These are phyloP conservation scores for Mucor mucedo DNA, from an alignment of 371 early-diverging fungal species.

Conservation along the genomic window DNA sequence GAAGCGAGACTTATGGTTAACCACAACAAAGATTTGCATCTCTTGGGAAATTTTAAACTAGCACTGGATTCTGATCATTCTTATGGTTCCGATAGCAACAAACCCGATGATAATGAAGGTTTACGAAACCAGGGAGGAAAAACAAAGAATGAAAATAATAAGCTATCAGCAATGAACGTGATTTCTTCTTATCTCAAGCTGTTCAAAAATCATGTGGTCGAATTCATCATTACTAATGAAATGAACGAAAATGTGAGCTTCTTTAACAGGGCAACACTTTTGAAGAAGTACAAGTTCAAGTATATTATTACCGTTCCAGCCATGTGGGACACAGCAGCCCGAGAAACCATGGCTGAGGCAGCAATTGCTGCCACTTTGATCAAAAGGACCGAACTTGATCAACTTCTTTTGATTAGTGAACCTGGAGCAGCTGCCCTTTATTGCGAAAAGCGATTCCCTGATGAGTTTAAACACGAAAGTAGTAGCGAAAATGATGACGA, in stretches of 20 bases:
- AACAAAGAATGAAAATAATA: no score
- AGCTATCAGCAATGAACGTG: no score
- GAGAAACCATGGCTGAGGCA: constrained; percentile 44
- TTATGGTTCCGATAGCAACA: no score
- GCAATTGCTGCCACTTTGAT: constrained; percentile 41
- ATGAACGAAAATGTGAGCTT: no score
- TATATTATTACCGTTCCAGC: constrained; percentile 28
- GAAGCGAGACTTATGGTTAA: background rate
- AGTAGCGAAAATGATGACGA: no score
- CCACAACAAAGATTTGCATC: background rate
- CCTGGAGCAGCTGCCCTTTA: constrained; percentile 49
- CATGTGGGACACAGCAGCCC: constrained; percentile 46
- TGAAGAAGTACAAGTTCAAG: background rate
- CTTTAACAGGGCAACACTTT: no score
- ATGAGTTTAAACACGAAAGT: no score
- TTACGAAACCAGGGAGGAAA: no score
- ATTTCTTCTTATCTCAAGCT: no score
- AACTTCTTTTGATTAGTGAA: constrained; percentile 50
- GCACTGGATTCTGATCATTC: background rate
- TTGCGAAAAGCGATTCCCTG: constrained; percentile 21
- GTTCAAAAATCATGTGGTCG: no score
- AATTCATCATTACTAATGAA: no score
- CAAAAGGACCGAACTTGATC: constrained; percentile 31
- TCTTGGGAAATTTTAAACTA: background rate
- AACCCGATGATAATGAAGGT: no score